phyloP scores from a whole-genome alignment of 257 asterid genomes.

The Jacaranda copaia region DNA sequence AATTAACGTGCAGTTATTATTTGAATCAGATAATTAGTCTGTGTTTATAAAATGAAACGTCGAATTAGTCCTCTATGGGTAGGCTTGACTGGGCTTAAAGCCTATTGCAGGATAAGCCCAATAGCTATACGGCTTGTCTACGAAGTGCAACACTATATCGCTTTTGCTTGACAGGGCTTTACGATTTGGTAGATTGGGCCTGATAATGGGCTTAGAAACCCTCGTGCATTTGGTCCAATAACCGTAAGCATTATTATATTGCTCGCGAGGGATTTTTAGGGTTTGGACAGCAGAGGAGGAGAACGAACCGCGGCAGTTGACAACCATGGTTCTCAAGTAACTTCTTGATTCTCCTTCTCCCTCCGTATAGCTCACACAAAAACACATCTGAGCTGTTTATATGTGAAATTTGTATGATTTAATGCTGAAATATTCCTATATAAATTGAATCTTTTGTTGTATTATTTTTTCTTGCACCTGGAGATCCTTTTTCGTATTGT shows the following conservation, averaged over 20 bases:
- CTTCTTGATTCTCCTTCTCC: not conserved
- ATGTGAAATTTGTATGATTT: not conserved
- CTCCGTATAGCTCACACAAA: not conserved
- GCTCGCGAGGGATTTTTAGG: slow-evolving; percentile 36
- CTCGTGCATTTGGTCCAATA: not conserved
- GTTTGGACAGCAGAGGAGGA: slow-evolving; percentile 31
- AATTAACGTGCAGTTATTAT: too few species aligned
- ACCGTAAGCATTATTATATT: not conserved
- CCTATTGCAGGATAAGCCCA: too few species aligned
- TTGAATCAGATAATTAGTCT: too few species aligned
- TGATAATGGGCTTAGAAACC: slow-evolving; percentile 5
- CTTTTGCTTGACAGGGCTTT: too few species aligned
- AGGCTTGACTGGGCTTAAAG: too few species aligned
- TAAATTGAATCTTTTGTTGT: not conserved
- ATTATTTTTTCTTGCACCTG: not conserved
- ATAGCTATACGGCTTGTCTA: too few species aligned
- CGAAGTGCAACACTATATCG: too few species aligned
- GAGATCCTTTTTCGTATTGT: not conserved
- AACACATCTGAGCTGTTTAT: not conserved
- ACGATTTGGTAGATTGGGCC: too few species aligned
- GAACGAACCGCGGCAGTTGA: slow-evolving; percentile 26
- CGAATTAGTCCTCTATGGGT: too few species aligned
- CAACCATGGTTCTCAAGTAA: slow-evolving; percentile 62
- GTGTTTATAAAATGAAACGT: too few species aligned
- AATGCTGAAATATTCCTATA: not conserved